Conservation (phyloP, 768 basidiomycete species). For the Leucosporidium scottii region DNA sequence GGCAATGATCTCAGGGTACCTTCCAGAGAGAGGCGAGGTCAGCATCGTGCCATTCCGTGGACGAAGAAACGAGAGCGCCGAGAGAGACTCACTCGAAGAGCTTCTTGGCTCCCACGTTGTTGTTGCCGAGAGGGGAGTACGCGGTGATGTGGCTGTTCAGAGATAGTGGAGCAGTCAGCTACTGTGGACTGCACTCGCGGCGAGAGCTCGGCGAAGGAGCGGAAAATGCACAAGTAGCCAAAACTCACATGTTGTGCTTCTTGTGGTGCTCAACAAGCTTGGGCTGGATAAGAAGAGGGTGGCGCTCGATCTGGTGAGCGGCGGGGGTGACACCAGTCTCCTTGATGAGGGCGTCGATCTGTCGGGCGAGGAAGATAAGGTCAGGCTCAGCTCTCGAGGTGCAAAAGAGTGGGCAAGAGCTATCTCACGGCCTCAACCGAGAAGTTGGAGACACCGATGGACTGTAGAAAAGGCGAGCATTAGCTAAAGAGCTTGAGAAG, state of each 20-base stretch:
- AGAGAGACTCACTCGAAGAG: slow-evolving; percentile 8
- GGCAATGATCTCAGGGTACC: slow-evolving; percentile 30
- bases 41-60: no score
- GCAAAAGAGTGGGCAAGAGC: neutral
- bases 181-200: no score
- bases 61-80: neutral
- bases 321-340: slow-evolving; percentile 68
- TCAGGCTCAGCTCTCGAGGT: neutral
- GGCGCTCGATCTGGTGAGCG: slow-evolving; percentile 75
- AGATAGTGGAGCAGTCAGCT: neutral
- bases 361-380: neutral
- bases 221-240: no score
- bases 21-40: neutral
- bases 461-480: slow-evolving; percentile 49
- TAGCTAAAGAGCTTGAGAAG: slow-evolving; percentile 4
- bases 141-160: slow-evolving; percentile 54
- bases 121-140: slow-evolving; percentile 71
- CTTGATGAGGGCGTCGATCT: slow-evolving; percentile 57
- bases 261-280: slow-evolving; percentile 63
- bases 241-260: slow-evolving; percentile 36
- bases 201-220: no score
- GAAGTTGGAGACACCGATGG: slow-evolving; percentile 80
- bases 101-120: slow-evolving; percentile 44
- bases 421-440: slow-evolving; percentile 48
- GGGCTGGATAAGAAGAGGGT: slow-evolving; percentile 65